A percentile compares a stretch with the other conserved stretches of the same genome.
Evolutionary conservation across 306 rosid species (phyloP).

Genomic region (Trichosanthes truncata): DNA sequence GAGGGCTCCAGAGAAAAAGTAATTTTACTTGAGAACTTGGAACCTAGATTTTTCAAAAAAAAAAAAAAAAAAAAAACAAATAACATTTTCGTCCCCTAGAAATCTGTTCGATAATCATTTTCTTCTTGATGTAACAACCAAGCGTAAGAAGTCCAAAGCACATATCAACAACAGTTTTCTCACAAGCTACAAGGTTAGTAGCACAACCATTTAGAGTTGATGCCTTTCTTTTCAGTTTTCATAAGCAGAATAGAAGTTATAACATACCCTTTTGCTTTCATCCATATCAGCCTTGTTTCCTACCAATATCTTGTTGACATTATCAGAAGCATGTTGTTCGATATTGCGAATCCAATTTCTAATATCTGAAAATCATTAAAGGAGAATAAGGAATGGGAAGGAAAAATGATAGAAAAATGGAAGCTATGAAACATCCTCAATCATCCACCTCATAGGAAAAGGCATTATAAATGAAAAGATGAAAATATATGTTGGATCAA

Average conservation of each 20-base stretch:
- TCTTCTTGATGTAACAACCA: neutral
- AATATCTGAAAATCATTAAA: slow-evolving; percentile 52
- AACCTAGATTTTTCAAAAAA: neutral
- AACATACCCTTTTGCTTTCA: slow-evolving; percentile 82
- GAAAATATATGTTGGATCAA: neutral
- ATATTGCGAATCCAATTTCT: slow-evolving; percentile 95
- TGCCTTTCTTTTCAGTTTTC: neutral
- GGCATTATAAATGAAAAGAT: neutral
- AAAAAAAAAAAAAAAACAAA: neutral
- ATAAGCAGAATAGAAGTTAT: neutral
- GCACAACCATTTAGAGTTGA: neutral
- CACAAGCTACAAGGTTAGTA: neutral
- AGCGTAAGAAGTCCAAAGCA: neutral
- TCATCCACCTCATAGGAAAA: neutral
- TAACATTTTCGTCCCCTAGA: neutral
- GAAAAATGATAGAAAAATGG: neutral
- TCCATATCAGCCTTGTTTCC: slow-evolving; percentile 99
- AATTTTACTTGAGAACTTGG: neutral
- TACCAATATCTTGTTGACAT: slow-evolving; percentile 82
- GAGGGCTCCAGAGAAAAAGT: neutral
- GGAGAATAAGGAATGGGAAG: slow-evolving; percentile 4
- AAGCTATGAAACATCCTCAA: neutral
- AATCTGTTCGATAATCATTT: neutral
- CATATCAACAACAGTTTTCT: neutral
- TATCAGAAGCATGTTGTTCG: slow-evolving; percentile 95